Conservation (phyloP, 768 basidiomycete species). For the Suillus alpinus region DNA sequence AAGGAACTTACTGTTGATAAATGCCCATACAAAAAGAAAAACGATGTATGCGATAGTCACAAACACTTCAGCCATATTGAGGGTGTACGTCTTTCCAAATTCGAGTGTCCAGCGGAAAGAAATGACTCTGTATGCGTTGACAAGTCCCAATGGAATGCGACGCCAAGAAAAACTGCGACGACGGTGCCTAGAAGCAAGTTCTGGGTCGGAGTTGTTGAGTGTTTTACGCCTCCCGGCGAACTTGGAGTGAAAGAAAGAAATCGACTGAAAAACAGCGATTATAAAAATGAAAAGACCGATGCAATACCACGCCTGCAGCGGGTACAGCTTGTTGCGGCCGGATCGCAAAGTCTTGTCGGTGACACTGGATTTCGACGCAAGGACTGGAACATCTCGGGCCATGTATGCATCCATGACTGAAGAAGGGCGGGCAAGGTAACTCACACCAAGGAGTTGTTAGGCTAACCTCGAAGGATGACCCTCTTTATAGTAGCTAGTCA, state of each 20-base stretch:
- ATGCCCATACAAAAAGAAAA: constrained; percentile 38
- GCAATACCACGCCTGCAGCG: constrained; percentile 12
- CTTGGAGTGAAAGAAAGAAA: constrained; percentile 14
- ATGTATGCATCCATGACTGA: not conserved
- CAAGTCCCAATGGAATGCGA: constrained; percentile 33
- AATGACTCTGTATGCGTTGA: constrained; percentile 40
- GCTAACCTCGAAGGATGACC: not conserved
- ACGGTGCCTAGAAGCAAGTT: constrained; percentile 10
- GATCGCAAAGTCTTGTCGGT: constrained; percentile 6
- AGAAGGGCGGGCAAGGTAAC: not conserved
- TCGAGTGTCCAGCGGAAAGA: constrained; percentile 46
- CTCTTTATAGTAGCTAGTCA: not conserved
- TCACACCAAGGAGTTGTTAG: not conserved
- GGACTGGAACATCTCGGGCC: not conserved
- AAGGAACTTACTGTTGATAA: constrained; percentile 42
- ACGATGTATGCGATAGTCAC: constrained; percentile 45
- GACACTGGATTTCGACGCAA: not conserved
- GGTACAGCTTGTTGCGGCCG: constrained; percentile 6
- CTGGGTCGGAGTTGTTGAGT: not conserved
- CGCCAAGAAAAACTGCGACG: constrained; percentile 38
- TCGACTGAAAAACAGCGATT: constrained; percentile 11
- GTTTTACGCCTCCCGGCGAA: not conserved
- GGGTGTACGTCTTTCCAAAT: constrained; percentile 38
- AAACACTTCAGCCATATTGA: constrained; percentile 38
- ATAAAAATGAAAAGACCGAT: constrained; percentile 13